Evolutionary conservation across 1,284 basidiomycete species (phyloP).

Genomic region (Tylopilus sp.): DNA sequence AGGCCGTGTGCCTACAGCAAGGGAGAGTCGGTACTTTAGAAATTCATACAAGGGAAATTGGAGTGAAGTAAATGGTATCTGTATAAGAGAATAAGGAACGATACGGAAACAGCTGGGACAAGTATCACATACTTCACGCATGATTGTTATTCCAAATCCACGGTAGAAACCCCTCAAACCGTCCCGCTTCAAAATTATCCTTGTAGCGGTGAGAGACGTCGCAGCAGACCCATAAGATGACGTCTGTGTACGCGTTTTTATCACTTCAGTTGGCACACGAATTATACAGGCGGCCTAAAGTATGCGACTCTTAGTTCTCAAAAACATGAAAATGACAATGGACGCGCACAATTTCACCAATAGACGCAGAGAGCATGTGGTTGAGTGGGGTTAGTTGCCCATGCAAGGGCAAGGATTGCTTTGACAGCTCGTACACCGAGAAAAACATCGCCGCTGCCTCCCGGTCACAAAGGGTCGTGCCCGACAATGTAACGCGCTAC

Average conservation of each 20-base stretch:
- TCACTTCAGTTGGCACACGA: slow-evolving; percentile 94
- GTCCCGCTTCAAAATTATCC: slow-evolving; percentile 63
- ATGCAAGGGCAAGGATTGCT: slow-evolving; percentile 74
- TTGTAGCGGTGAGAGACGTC: slow-evolving; percentile 60
- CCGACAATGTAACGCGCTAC: slow-evolving; percentile 44
- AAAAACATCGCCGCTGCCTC: slow-evolving; percentile 94
- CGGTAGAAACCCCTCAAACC: slow-evolving; percentile 82
- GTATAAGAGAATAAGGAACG: slow-evolving; percentile 14
- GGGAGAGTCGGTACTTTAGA: slow-evolving; percentile 77
- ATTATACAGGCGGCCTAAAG: slow-evolving; percentile 89
- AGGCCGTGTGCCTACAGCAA: slow-evolving; percentile 61
- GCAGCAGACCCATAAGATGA: slow-evolving; percentile 70
- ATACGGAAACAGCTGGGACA: background rate
- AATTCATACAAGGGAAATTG: slow-evolving; percentile 98
- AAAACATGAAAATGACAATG: slow-evolving; percentile 20
- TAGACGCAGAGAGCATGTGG: slow-evolving; percentile 86
- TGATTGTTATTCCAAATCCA: slow-evolving; percentile 84
- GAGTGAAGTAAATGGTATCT: slow-evolving; percentile 98
- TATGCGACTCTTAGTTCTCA: slow-evolving; percentile 12
- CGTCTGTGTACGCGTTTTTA: slow-evolving; percentile 90
- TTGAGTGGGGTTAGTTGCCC: slow-evolving; percentile 73
- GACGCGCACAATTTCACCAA: slow-evolving; percentile 82
- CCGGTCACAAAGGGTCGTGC: slow-evolving; percentile 7
- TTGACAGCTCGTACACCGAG: slow-evolving; percentile 93
- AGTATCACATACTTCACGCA: slow-evolving; percentile 71